A percentile compares a stretch with the other conserved stretches of the same genome.
phyloP scores from a whole-genome alignment of 2,329 filamentous ascomycete genomes.

The Phaeomoniella chlamydospora region DNA sequence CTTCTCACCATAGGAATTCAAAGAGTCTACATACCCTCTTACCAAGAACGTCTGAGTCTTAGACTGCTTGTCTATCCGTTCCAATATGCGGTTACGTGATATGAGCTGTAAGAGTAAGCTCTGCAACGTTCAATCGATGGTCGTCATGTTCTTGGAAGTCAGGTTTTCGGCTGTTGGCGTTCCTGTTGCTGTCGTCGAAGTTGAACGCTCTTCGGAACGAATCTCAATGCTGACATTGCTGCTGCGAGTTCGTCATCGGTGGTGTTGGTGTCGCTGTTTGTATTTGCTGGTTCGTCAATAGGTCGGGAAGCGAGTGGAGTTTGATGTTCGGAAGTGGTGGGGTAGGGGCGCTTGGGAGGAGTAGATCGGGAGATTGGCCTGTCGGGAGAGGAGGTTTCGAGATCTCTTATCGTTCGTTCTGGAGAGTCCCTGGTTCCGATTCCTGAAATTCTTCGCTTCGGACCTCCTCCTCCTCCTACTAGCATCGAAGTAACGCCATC shows the following conservation, averaged over 20 bases:
- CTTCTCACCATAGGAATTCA: no score
- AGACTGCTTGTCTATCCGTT: no score
- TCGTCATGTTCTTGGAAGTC: no score
- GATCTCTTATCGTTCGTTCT: slow-evolving; percentile 5
- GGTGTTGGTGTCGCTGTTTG: slow-evolving; percentile 10
- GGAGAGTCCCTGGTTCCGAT: slow-evolving; percentile 1
- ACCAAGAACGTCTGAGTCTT: no score
- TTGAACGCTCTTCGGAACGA: slow-evolving; percentile 27
- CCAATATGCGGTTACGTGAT: no score
- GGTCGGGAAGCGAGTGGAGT: slow-evolving; percentile 1
- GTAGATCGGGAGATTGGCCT: no score
- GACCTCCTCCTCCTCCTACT: slow-evolving; percentile 17
- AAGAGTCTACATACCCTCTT: no score
- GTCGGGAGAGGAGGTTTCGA: background rate
- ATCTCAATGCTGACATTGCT: slow-evolving; percentile 28
- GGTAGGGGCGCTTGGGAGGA: background rate
- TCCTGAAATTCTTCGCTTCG: slow-evolving; percentile 11
- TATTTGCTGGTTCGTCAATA: background rate
- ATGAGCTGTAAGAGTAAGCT: no score
- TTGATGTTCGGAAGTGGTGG: slow-evolving; percentile 2
- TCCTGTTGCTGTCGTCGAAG: slow-evolving; percentile 12
- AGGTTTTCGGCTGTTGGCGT: no score
- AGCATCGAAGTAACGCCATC: slow-evolving; percentile 72
- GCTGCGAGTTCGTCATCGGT: slow-evolving; percentile 22
- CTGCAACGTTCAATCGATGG: no score